Base-by-base conservation (phyloP, 169 alveolate genomes). In the Babesia gibsoni region DNA sequence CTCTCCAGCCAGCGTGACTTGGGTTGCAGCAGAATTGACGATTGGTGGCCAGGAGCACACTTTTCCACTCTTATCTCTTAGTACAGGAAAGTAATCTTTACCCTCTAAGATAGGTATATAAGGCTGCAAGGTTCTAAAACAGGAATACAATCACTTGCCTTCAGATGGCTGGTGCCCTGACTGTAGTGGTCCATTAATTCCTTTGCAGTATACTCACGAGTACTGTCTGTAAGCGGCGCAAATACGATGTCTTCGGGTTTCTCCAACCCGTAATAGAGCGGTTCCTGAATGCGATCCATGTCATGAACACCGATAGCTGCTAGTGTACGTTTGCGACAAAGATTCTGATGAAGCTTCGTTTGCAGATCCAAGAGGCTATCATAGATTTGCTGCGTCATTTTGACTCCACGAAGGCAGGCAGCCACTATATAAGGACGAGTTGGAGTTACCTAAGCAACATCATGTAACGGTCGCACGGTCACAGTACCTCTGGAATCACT, bases 21-120 rank as follows among this genome's bases (percentile, higher is more conserved):
- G 95, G 18, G 99, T 94, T 80, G 93, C 94, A 29, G 93, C 94
- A 54, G 98, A 94, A 83, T 98, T 98, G 67, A 97, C 97, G 52
- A 98, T 92, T 23, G 99, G 99, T 16, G 99, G 99, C 59, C 97
- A 84, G 9, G 99, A 97, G 45, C 97, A 84, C 23, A 96, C 98
- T 35, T 88, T 83, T 18, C 94, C 92, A 46, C 86, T 82, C n/a
- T 90, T 67, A 82, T 97, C 99, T 30, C 90, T 86, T 73, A 97
- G 90, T 22, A 96, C 93, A 20, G 99, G 99, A 77, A 90, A 95
- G 29, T 67, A 83, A 20, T 85, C 93, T 35, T 82, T 78, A 59
- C 86, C 89, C 70, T 91, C 92, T 43, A 96, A 90, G 58, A 97
- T 82, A 69, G 94, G 94, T 20, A 94, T 79, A 82, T 90, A 96